Evolutionary conservation across 2,329 filamentous ascomycete genomes (phyloP).

Genomic region (Beauveria pseudobassiana): DNA sequence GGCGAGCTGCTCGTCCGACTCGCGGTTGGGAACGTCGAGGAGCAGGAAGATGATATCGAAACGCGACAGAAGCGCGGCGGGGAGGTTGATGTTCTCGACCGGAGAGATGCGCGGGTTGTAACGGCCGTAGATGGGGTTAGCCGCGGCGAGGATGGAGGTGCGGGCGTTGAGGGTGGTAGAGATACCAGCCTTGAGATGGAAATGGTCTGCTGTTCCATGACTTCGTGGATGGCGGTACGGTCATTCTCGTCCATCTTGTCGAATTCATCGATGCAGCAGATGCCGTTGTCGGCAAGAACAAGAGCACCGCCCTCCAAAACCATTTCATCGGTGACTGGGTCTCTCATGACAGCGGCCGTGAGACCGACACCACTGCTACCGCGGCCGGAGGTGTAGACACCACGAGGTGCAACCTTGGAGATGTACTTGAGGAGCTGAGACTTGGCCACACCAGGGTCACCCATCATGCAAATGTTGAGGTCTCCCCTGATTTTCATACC

Average conservation of each 20-base stretch:
- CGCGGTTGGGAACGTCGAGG: conserved; percentile 84
- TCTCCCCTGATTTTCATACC: conserved; percentile 99
- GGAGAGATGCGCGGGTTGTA: conserved; percentile 97
- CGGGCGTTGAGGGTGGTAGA: conserved; percentile 82
- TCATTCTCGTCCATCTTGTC: conserved; percentile 87
- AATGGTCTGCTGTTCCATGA: conserved; percentile 84
- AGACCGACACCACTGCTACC: conserved; percentile 77
- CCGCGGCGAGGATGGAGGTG: conserved; percentile 90
- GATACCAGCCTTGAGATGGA: conserved; percentile 69
- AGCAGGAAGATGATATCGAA: conserved; percentile 97
- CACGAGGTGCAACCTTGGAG: conserved; percentile 91
- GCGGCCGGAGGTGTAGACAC: conserved; percentile 75
- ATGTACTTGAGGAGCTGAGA: conserved; percentile 98
- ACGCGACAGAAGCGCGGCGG: conserved; percentile 91
- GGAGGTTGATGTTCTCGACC: conserved; percentile 98
- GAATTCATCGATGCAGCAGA: conserved; percentile 82
- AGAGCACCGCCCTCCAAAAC: conserved; percentile 74
- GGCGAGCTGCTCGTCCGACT: conserved; percentile 86
- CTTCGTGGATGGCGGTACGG: conserved; percentile 76
- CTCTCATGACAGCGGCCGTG: conserved; percentile 75
- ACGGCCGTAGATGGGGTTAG: conserved; percentile 93
- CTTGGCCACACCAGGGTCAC: conserved; percentile 98
- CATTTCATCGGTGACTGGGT: conserved; percentile 79
- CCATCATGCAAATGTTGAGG: conserved; percentile 98
- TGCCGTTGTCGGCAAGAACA: conserved; percentile 73